Conservation (phyloP, 495 filamentous ascomycete genomes). For the Lichenothelia convexa region DNA sequence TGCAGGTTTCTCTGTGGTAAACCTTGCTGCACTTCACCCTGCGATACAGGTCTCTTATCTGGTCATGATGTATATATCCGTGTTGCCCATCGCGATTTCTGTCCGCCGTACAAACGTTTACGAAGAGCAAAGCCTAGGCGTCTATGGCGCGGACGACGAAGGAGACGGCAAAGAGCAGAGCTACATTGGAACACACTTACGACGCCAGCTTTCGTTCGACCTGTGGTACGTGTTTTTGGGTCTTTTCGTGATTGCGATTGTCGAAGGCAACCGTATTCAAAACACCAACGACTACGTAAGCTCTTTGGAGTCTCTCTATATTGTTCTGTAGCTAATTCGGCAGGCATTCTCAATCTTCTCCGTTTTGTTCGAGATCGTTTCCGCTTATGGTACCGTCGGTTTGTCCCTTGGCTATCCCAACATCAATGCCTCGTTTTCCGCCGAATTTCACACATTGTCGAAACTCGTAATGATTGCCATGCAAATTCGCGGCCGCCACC, state of each 20-base stretch:
- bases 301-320: no score
- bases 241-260: constrained; percentile 70
- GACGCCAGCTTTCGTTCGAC: constrained; percentile 81
- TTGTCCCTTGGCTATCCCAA: constrained; percentile 64
- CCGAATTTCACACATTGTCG: constrained; percentile 58
- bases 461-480: constrained; percentile 88
- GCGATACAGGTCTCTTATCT: constrained; percentile 88
- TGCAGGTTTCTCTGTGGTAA: constrained; percentile 68
- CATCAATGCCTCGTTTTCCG: constrained; percentile 60
- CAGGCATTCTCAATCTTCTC: constrained; percentile 66
- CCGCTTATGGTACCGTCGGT: constrained; percentile 88
- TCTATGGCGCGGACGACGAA: constrained; percentile 38
- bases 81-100: constrained; percentile 87
- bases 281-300: constrained; percentile 31
- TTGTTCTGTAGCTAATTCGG: no score
- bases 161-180: constrained; percentile 38
- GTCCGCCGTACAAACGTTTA: constrained; percentile 91
- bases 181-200: constrained; percentile 76
- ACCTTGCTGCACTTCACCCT: constrained; percentile 60
- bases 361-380: constrained; percentile 78
- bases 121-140: constrained; percentile 80
- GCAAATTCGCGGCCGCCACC: constrained; percentile 82
- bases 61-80: constrained; percentile 99
- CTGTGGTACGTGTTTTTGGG: constrained; percentile 88
- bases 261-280: constrained; percentile 50